Evolutionary conservation across 1,284 basidiomycete species (phyloP).

Genomic region (Irpex lacteus): DNA sequence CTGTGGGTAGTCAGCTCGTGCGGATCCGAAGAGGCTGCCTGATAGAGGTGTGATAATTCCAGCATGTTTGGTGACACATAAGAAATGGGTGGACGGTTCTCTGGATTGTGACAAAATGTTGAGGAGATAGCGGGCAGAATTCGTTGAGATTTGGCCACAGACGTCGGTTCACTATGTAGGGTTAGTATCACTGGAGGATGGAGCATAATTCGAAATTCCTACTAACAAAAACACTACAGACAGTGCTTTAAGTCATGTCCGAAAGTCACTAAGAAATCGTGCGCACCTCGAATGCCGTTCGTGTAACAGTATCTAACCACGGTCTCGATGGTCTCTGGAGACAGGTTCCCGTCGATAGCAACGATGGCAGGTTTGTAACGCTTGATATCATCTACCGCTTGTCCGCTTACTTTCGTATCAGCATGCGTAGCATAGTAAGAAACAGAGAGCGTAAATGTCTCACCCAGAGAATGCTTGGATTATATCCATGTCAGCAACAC

Average conservation of each 20-base stretch:
- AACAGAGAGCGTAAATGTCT: not conserved
- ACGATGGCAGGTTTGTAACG: slow-evolving; percentile 57
- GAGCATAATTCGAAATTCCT: not conserved
- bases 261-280: not conserved
- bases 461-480: slow-evolving; percentile 44
- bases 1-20: slow-evolving; percentile 48
- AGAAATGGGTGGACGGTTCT: slow-evolving; percentile 46
- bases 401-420: slow-evolving; percentile 30
- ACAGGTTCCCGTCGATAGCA: slow-evolving; percentile 83
- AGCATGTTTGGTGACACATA: slow-evolving; percentile 79
- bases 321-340: slow-evolving; percentile 46
- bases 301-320: slow-evolving; percentile 51
- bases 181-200: slow-evolving; percentile 11
- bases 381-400: slow-evolving; percentile 23
- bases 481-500: slow-evolving; percentile 91
- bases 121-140: slow-evolving; percentile 65
- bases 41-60: slow-evolving; percentile 72
- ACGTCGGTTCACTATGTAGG: slow-evolving; percentile 79
- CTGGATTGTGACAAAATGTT: slow-evolving; percentile 21
- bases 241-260: slow-evolving; percentile 1
- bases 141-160: slow-evolving; percentile 70
- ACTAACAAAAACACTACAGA: slow-evolving; percentile 60
- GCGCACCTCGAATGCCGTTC: slow-evolving; percentile 48
- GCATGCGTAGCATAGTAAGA: not conserved
- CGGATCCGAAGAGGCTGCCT: slow-evolving; percentile 42